Conservation (phyloP, 352 stramenopile species). For the Pythium phragmitis region DNA sequence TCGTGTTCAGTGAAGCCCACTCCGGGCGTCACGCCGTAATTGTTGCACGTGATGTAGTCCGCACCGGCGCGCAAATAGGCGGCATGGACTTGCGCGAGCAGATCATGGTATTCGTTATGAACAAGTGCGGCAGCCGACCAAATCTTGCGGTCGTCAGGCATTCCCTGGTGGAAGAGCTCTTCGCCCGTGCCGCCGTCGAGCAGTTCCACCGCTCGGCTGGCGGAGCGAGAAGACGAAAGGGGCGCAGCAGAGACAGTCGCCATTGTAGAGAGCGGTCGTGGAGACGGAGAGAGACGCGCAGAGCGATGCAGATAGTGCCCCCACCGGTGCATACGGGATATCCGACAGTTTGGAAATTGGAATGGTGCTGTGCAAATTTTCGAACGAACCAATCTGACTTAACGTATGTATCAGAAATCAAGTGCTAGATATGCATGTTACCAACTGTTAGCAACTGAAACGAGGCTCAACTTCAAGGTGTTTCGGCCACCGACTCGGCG, state of each 20-base stretch:
- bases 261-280: background rate
- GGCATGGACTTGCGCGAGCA: constrained; percentile 74
- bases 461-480: constrained; percentile 11
- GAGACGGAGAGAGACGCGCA: no score
- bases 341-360: background rate
- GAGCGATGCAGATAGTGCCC: background rate
- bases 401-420: background rate
- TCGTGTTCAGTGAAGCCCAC: constrained; percentile 78
- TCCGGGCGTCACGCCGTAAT: constrained; percentile 87
- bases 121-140: constrained; percentile 87
- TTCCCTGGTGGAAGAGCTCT: constrained; percentile 80
- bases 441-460: constrained; percentile 3
- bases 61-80: constrained; percentile 81
- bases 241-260: background rate
- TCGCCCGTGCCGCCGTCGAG: constrained; percentile 90
- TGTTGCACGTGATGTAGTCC: constrained; percentile 89
- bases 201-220: constrained; percentile 27
- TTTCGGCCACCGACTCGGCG: background rate
- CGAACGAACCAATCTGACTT: background rate
- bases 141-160: constrained; percentile 87
- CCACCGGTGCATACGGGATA: background rate
- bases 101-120: constrained; percentile 60
- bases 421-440: constrained; percentile 7
- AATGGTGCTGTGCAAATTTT: background rate
- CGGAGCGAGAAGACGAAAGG: background rate